Evolutionary conservation across 1,284 basidiomycete species (phyloP).

Genomic region (Rhizopogon parksii): DNA sequence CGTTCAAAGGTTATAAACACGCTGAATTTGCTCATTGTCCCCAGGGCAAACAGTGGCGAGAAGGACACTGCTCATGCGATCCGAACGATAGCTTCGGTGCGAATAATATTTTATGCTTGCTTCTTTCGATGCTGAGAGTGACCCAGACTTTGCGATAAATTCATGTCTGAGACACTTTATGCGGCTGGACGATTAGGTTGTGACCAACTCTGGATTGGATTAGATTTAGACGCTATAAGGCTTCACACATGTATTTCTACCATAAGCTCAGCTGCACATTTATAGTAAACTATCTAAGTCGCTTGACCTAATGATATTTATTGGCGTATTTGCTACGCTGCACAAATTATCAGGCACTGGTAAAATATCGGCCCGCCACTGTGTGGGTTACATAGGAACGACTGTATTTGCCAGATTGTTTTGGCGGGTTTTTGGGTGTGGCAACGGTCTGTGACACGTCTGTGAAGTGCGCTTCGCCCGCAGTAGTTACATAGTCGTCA

Average conservation of each 20-base stretch:
- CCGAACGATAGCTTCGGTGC: conserved; percentile 43
- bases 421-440: no score
- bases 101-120: conserved; percentile 9
- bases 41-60: conserved; percentile 38
- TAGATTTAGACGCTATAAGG: background rate
- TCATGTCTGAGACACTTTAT: conserved; percentile 38
- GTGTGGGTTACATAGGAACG: no score
- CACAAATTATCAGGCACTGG: no score
- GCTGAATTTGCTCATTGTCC: conserved; percentile 61
- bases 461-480: no score
- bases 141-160: conserved; percentile 37
- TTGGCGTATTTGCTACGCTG: no score
- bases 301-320: background rate
- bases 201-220: no score
- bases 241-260: conserved; percentile 1
- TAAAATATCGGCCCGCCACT: no score
- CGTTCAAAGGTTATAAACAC: conserved; percentile 38
- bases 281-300: background rate
- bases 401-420: no score
- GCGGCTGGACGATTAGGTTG: conserved; percentile 19
- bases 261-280: background rate
- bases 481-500: no score
- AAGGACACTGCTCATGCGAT: conserved; percentile 45
- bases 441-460: no score
- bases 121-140: conserved; percentile 4